Percentiles rank a stretch among this genome's conserved stretches.
These are phyloP conservation scores for Boletus edulis DNA, from an alignment of 768 basidiomycete species.

Conservation along the genomic window DNA sequence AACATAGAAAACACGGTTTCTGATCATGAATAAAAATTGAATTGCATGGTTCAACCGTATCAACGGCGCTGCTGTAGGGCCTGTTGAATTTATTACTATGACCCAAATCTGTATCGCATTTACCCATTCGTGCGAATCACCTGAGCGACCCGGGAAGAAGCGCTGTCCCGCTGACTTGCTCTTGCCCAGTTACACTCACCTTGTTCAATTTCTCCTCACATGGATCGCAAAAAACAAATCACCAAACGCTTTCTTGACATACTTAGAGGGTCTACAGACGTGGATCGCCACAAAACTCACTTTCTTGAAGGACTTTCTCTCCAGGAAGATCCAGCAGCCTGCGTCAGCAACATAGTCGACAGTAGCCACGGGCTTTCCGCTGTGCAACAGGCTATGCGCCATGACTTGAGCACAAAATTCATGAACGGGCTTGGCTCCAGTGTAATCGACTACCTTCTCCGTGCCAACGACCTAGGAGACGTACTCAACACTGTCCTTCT, in stretches of 20 bases:
- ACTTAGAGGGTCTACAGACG: conserved; percentile 24
- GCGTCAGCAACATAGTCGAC: conserved; percentile 37
- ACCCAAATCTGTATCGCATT: too few relatives aligned
- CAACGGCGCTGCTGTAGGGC: too few relatives aligned
- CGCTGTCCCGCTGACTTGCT: too few relatives aligned
- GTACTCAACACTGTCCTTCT: conserved; percentile 39
- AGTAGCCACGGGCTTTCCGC: conserved; percentile 36
- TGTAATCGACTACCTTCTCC: conserved; percentile 40
- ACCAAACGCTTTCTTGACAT: conserved; percentile 35
- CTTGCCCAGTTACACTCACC: too few relatives aligned
- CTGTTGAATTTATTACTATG: too few relatives aligned
- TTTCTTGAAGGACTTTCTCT: conserved; percentile 48
- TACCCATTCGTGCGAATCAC: too few relatives aligned
- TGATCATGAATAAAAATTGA: too few relatives aligned
- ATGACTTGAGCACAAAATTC: conserved; percentile 36
- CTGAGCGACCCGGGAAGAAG: too few relatives aligned
- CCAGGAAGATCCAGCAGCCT: conserved; percentile 37
- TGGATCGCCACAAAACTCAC: conserved; percentile 26
- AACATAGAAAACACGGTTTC: too few relatives aligned
- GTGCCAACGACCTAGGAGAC: conserved; percentile 35
- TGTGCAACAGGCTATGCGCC: conserved; percentile 42
- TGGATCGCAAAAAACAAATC: conserved; percentile 29
- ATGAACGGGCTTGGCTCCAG: conserved; percentile 41
- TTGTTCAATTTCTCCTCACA: neutral
- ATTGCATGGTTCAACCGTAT: too few relatives aligned